Evolutionary conservation across 176 grass and related monocot species (phyloP).

Genomic region (Alopecurus myosuroides): DNA sequence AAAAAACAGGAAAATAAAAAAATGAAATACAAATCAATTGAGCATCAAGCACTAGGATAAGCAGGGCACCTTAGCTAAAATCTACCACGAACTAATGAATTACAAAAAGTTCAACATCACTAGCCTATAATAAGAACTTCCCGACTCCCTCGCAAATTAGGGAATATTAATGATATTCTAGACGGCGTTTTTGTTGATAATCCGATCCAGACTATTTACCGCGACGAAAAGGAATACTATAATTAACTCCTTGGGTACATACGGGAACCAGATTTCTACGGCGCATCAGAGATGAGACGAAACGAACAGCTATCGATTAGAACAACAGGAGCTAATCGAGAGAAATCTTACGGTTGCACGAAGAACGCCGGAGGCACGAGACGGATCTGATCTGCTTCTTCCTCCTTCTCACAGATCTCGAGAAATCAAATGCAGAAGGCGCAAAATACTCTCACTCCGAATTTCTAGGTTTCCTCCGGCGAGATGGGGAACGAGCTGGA

Average conservation of each 20-base stretch:
- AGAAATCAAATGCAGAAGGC: not conserved
- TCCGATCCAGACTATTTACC: not conserved
- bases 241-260: not conserved
- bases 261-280: not conserved
- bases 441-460: not conserved
- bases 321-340: not conserved
- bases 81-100: not conserved
- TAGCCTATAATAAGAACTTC: not conserved
- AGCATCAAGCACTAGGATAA: not conserved
- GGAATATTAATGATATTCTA: not conserved
- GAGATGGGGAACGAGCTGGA: not conserved
- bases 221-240: not conserved
- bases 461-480: not conserved
- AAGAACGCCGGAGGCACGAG: not conserved
- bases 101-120: too few species aligned
- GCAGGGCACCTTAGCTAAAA: not conserved
- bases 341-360: constrained; percentile 30
- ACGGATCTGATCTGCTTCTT: not conserved
- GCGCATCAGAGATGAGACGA: not conserved
- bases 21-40: not conserved
- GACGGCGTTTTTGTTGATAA: not conserved
- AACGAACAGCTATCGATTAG: not conserved
- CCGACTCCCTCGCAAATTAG: not conserved
- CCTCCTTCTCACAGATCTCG: not conserved
- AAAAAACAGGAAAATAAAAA: not conserved